Conservation (phyloP, 2,329 filamentous ascomycete genomes). For the Alternaria longipes region DNA sequence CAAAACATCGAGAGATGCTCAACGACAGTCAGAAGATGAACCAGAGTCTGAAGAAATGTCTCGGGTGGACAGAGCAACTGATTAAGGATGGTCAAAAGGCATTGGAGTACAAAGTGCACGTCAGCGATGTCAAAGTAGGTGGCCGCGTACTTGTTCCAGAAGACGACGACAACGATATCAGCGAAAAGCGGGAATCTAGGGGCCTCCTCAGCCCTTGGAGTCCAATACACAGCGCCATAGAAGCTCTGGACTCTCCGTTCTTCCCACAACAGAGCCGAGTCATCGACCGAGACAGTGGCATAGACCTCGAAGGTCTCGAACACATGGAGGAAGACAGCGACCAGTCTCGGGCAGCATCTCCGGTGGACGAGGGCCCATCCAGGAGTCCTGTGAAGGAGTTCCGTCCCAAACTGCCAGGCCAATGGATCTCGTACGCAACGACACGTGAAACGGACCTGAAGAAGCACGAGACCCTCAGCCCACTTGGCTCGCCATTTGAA, state of each 20-base stretch:
- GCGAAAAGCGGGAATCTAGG: constrained; percentile 30
- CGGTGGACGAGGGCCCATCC: neutral
- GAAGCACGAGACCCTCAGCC: constrained; percentile 24
- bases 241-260: constrained; percentile 31
- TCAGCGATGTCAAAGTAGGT: constrained; percentile 82
- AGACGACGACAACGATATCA: constrained; percentile 65
- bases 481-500: constrained; percentile 41
- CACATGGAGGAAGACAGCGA: constrained; percentile 22
- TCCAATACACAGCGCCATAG: constrained; percentile 35
- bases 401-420: constrained; percentile 17
- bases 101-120: constrained; percentile 79
- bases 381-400: constrained; percentile 18
- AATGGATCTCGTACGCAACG: constrained; percentile 19
- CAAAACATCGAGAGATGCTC: constrained; percentile 87
- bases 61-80: constrained; percentile 88
- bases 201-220: constrained; percentile 52
- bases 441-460: constrained; percentile 6
- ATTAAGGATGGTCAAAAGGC: constrained; percentile 90
- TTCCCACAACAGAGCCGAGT: constrained; percentile 30
- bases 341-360: constrained; percentile 6
- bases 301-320: constrained; percentile 47
- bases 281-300: constrained; percentile 51
- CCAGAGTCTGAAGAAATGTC: constrained; percentile 87
- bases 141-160: constrained; percentile 79
- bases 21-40: constrained; percentile 95